Evolutionary conservation across 164 flowering plant genomes (phyloP).

Genomic region (Cinnamomum micranthum): DNA sequence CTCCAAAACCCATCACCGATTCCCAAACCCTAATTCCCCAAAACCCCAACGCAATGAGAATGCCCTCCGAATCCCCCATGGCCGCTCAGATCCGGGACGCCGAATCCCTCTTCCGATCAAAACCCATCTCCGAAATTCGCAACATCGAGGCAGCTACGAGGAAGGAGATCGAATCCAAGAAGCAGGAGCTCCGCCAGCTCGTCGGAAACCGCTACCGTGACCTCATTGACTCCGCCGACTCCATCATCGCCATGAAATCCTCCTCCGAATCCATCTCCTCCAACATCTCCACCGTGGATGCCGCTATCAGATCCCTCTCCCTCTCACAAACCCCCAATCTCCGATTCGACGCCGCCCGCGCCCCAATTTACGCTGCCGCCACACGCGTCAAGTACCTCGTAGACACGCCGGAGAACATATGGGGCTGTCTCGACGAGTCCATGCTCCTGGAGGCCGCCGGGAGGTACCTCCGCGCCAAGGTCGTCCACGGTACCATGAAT

Average conservation of each 20-base stretch:
- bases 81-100: slow-evolving; percentile 37
- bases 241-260: slow-evolving; percentile 78
- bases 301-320: slow-evolving; percentile 51
- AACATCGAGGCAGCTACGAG: slow-evolving; percentile 55
- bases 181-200: slow-evolving; percentile 87
- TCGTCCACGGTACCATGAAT: slow-evolving; percentile 42
- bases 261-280: slow-evolving; percentile 58
- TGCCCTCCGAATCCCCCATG: slow-evolving; percentile 7
- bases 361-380: slow-evolving; percentile 53
- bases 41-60: slow-evolving; percentile 7
- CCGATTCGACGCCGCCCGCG: slow-evolving; percentile 32
- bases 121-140: slow-evolving; percentile 80
- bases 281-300: slow-evolving; percentile 60
- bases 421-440: slow-evolving; percentile 93
- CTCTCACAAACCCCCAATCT: slow-evolving; percentile 23
- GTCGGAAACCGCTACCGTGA: slow-evolving; percentile 89
- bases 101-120: slow-evolving; percentile 74
- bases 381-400: slow-evolving; percentile 88
- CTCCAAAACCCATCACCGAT: background rate
- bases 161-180: slow-evolving; percentile 67
- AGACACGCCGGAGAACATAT: slow-evolving; percentile 94
- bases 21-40: background rate
- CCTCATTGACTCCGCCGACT: slow-evolving; percentile 91
- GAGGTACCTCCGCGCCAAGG: slow-evolving; percentile 66
- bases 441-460: slow-evolving; percentile 86